These are phyloP conservation scores for Paracorniculantispora psalliotae DNA, from an alignment of 2,329 filamentous ascomycete genomes.

Conservation along the genomic window DNA sequence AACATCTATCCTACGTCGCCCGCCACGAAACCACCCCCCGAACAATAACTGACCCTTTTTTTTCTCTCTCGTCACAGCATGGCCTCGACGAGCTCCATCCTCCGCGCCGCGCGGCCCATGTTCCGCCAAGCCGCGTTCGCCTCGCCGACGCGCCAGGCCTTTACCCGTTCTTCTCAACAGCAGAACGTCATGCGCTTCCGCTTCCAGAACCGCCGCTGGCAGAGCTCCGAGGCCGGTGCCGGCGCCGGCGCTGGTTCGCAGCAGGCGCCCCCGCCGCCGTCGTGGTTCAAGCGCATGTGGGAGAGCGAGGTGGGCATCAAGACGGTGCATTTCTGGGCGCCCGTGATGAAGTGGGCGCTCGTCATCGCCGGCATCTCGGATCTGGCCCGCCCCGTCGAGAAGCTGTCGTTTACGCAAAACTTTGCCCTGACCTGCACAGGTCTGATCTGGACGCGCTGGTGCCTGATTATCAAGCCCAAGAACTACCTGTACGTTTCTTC, in stretches of 20 bases:
- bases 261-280: conserved; percentile 35
- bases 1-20: not conserved
- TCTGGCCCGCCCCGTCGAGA: conserved; percentile 84
- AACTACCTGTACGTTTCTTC: conserved; percentile 68
- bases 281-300: conserved; percentile 74
- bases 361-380: conserved; percentile 90
- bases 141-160: conserved; percentile 50
- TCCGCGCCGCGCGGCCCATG: conserved; percentile 51
- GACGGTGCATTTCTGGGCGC: conserved; percentile 99
- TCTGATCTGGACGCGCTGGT: conserved; percentile 98
- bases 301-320: conserved; percentile 75
- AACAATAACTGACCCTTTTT: not conserved
- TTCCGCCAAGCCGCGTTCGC: conserved; percentile 51
- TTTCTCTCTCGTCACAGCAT: conserved; percentile 25
- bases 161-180: conserved; percentile 36
- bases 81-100: conserved; percentile 43
- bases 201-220: conserved; percentile 56
- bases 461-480: conserved; percentile 89
- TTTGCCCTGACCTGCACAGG: conserved; percentile 84
- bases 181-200: conserved; percentile 40
- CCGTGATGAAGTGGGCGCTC: conserved; percentile 94
- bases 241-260: conserved; percentile 26
- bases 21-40: not conserved
- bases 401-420: conserved; percentile 92
- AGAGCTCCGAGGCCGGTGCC: conserved; percentile 57